These are phyloP conservation scores for Phytopythium ostracodes DNA, from an alignment of 352 stramenopile genomes.

Conservation along the genomic window DNA sequence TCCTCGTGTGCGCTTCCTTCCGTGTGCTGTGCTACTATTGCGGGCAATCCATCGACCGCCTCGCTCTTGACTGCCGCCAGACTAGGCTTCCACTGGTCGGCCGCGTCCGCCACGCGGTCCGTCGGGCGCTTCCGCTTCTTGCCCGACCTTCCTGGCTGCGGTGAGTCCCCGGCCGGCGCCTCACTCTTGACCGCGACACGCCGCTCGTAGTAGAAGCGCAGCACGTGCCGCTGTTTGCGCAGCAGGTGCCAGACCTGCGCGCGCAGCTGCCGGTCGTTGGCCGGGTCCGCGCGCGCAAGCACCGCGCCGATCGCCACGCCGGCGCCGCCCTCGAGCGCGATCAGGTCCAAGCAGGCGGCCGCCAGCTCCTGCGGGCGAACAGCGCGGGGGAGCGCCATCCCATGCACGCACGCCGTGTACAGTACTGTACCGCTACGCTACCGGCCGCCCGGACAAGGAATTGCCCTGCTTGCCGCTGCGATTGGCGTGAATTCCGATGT, in stretches of 20 bases:
- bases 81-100: not conserved
- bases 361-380: constrained; percentile 38
- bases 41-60: not conserved
- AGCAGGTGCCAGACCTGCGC: constrained; percentile 54
- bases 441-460: too few species aligned
- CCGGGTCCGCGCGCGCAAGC: constrained; percentile 39
- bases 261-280: constrained; percentile 34
- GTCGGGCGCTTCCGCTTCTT: constrained; percentile 62
- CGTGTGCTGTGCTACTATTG: constrained; percentile 7
- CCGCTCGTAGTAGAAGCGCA: constrained; percentile 48
- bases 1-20: not conserved
- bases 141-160: constrained; percentile 2
- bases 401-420: not conserved
- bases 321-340: constrained; percentile 48
- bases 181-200: not conserved
- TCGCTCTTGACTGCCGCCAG: constrained; percentile 20
- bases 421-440: too few species aligned
- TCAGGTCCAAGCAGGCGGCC: constrained; percentile 55
- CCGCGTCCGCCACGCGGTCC: not conserved
- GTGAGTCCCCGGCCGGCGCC: not conserved
- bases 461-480: too few species aligned
- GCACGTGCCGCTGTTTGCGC: constrained; percentile 39
- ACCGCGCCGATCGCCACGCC: constrained; percentile 38
- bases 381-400: not conserved
- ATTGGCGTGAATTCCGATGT: not conserved